Percentiles rank a stretch among this genome's conserved stretches.
phyloP scores from a whole-genome alignment of 169 alveolate genomes.

The Eimeria falciformis region DNA sequence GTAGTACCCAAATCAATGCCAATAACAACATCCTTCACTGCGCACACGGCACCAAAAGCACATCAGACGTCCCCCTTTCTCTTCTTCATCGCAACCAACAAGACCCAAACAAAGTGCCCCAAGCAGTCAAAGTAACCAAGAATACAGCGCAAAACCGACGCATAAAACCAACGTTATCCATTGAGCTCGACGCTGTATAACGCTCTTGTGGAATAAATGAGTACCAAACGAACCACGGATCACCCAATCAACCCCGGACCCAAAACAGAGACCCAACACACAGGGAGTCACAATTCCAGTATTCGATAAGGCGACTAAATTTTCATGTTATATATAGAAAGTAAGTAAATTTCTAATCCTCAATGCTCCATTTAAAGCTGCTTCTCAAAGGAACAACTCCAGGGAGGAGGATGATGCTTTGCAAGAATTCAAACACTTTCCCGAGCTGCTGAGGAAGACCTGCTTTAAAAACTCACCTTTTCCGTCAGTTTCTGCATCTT shows the following conservation, averaged over 20 bases:
- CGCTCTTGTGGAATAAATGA: no score
- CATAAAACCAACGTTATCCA: no score
- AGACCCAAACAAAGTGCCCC: background rate
- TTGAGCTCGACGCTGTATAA: no score
- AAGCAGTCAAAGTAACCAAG: background rate
- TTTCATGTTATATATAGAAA: background rate
- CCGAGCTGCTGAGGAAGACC: background rate
- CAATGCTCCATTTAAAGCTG: background rate
- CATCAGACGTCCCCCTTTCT: background rate
- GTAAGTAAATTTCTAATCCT: background rate
- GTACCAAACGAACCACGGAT: no score
- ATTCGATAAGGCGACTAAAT: no score
- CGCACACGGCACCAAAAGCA: background rate
- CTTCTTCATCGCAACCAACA: background rate
- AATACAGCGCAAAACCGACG: background rate
- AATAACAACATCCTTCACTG: conserved; percentile 95
- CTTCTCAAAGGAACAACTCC: background rate
- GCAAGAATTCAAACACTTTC: background rate
- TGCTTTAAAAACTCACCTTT: background rate
- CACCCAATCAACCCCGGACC: no score
- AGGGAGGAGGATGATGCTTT: background rate
- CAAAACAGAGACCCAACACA: no score
- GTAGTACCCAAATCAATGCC: conserved; percentile 99
- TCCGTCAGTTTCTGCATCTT: conserved; percentile 28
- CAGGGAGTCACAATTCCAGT: no score